A percentile compares a stretch with the other conserved stretches of the same genome.
These are phyloP conservation scores for Dalbergia oliveri DNA, from an alignment of 306 rosid species.

Conservation along the genomic window DNA sequence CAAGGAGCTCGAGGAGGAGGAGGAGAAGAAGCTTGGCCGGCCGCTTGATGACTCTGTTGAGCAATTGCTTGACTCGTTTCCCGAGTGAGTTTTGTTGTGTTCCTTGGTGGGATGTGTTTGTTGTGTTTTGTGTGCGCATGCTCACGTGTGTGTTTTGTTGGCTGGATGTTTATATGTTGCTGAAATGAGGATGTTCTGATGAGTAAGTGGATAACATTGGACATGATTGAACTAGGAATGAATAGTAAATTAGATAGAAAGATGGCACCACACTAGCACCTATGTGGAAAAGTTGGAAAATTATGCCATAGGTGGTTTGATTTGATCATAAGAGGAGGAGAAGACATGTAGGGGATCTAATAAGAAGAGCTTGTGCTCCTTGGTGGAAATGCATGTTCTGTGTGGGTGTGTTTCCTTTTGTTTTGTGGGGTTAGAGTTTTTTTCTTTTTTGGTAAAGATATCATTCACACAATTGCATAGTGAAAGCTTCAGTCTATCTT, in stretches of 20 bases:
- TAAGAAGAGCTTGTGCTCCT: too few relatives aligned
- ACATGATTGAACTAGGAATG: not conserved
- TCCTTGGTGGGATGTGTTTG: not conserved
- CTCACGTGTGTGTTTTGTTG: too few relatives aligned
- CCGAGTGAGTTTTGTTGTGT: slow-evolving; percentile 66
- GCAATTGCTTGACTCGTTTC: slow-evolving; percentile 79
- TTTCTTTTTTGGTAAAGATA: not conserved
- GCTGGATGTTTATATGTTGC: too few relatives aligned
- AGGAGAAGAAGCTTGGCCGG: slow-evolving; percentile 81
- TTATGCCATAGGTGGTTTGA: not conserved
- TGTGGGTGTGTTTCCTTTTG: too few relatives aligned
- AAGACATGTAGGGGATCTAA: not conserved
- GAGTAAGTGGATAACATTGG: too few relatives aligned
- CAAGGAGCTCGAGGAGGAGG: slow-evolving; percentile 86
- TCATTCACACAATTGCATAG: not conserved
- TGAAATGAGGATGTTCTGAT: too few relatives aligned
- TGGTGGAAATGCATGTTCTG: too few relatives aligned
- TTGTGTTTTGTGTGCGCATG: not conserved
- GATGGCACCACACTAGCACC: not conserved
- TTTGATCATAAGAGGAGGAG: not conserved
- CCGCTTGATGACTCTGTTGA: slow-evolving; percentile 93
- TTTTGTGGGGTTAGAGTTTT: too few relatives aligned
- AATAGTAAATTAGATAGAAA: not conserved
- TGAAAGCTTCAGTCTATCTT: not conserved
- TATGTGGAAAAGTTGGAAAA: not conserved